A percentile compares a stretch with the other conserved stretches of the same genome.
Evolutionary conservation across 805 yeast genomes (phyloP).

Genomic region (Yamadazyma olivae): DNA sequence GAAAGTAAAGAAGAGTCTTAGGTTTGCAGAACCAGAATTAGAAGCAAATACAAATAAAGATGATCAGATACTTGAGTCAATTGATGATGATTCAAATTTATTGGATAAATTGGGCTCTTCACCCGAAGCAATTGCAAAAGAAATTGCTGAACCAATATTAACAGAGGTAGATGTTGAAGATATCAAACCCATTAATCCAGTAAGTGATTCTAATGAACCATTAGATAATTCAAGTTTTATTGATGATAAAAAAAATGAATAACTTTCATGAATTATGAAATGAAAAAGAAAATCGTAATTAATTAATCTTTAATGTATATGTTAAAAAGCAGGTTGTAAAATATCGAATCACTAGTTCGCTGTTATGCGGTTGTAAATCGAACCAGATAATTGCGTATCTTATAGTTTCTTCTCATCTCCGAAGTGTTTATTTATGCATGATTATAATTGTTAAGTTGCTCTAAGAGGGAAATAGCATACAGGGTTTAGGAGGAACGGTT

Average conservation of each 20-base stretch:
- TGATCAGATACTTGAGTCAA: constrained; percentile 1
- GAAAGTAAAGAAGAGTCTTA: constrained; percentile 23
- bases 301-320: too few relatives aligned
- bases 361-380: too few relatives aligned
- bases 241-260: constrained; percentile 11
- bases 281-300: too few relatives aligned
- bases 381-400: too few relatives aligned
- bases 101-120: constrained; percentile 11
- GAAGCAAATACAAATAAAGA: constrained; percentile 1
- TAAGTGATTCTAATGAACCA: constrained; percentile 8
- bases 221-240: constrained; percentile 2
- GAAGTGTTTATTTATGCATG: too few relatives aligned
- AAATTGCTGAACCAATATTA: constrained; percentile 10
- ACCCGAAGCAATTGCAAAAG: constrained; percentile 9
- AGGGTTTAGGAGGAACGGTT: too few relatives aligned
- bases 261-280: too few relatives aligned
- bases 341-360: too few relatives aligned
- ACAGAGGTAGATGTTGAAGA: constrained; percentile 9
- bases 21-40: constrained; percentile 36
- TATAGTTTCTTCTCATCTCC: too few relatives aligned
- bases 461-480: too few relatives aligned
- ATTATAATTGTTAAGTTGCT: too few relatives aligned
- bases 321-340: too few relatives aligned
- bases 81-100: constrained; percentile 5
- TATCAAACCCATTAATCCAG: constrained; percentile 10